Evolutionary conservation across 345 rosid species (phyloP).

Genomic region (Theobroma cacao): DNA sequence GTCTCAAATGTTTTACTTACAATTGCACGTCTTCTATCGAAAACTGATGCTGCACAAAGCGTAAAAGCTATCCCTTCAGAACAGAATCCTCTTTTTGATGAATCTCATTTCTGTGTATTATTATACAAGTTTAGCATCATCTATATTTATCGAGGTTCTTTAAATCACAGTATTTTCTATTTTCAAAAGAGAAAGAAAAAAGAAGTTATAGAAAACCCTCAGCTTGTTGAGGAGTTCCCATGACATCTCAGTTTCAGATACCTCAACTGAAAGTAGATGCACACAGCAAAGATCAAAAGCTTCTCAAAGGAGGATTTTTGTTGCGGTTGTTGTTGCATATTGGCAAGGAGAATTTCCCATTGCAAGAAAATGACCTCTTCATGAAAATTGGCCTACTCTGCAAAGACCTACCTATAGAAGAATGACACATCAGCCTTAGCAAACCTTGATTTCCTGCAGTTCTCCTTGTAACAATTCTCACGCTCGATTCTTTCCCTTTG

Average conservation of each 20-base stretch:
- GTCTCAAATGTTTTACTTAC: neutral
- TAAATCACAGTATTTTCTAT: neutral
- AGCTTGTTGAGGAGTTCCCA: neutral
- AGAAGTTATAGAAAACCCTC: neutral
- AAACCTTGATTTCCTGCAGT: constrained; percentile 31
- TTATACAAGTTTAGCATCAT: neutral
- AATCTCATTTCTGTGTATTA: neutral
- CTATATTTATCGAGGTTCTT: neutral
- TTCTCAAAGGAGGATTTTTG: constrained; percentile 1
- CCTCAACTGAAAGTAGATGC: neutral
- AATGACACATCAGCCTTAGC: constrained; percentile 10
- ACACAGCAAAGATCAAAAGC: neutral
- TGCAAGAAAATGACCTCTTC: constrained; percentile 62
- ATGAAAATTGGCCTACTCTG: constrained; percentile 37
- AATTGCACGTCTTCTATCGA: neutral
- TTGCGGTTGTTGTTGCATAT: neutral
- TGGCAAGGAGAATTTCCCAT: constrained; percentile 46
- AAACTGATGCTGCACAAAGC: neutral
- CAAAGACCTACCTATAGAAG: constrained; percentile 35
- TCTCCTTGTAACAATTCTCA: constrained; percentile 22
- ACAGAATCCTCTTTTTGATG: neutral
- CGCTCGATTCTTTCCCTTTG: constrained; percentile 21
- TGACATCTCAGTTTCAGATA: neutral
- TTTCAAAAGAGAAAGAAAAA: neutral
- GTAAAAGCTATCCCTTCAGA: neutral